Evolutionary conservation across 164 flowering plant genomes (phyloP).

Genomic region (Akebia trifoliata): DNA sequence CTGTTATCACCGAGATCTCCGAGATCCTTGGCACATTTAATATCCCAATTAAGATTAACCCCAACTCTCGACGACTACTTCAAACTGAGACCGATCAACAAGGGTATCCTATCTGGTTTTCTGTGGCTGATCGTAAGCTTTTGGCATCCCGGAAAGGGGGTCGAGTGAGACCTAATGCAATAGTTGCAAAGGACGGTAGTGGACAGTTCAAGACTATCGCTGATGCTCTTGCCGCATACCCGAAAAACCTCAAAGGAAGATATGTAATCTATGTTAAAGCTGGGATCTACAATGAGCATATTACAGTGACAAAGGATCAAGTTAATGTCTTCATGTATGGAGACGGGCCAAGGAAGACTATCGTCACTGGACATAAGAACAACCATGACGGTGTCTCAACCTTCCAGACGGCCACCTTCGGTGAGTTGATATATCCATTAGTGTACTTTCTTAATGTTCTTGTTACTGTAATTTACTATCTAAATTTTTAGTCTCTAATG

Average conservation of each 20-base stretch:
- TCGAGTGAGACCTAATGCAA: constrained; percentile 32
- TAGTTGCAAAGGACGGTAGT: constrained; percentile 55
- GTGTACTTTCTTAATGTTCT: no score
- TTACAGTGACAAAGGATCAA: constrained; percentile 27
- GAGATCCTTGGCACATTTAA: constrained; percentile 19
- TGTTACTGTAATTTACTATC: no score
- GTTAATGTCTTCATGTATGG: constrained; percentile 53
- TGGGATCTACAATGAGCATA: constrained; percentile 46
- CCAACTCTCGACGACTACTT: constrained; percentile 18
- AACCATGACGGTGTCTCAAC: constrained; percentile 28
- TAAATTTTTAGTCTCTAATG: neutral
- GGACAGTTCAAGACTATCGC: constrained; percentile 44
- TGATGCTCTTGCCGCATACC: constrained; percentile 48
- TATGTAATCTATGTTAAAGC: constrained; percentile 51
- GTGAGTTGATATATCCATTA: constrained; percentile 35
- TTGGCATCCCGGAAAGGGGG: constrained; percentile 19
- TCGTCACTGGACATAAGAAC: constrained; percentile 41
- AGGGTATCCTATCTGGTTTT: constrained; percentile 37
- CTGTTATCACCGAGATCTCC: constrained; percentile 35
- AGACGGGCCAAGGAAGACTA: constrained; percentile 55
- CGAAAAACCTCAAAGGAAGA: constrained; percentile 32
- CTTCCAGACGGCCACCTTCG: constrained; percentile 41
- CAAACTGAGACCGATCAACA: constrained; percentile 13
- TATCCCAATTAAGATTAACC: constrained; percentile 8
- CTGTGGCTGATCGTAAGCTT: constrained; percentile 31